These are phyloP conservation scores for Perkinsus marinus DNA, from an alignment of 169 alveolate species.

Conservation along the genomic window DNA sequence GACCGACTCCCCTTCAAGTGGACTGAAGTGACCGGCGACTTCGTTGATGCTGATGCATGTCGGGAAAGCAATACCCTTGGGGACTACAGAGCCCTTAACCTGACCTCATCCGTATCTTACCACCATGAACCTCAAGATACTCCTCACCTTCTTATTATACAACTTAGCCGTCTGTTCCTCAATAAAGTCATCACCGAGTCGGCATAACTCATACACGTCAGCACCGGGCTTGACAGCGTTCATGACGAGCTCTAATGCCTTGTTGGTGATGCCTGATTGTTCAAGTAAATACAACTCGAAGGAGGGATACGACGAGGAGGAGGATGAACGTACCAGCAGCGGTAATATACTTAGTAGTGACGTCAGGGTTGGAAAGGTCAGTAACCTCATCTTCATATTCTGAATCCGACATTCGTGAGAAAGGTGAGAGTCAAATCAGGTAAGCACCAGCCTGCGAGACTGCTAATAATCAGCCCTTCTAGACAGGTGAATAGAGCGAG, in stretches of 20 bases:
- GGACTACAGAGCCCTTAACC: neutral
- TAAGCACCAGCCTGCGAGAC: too few relatives aligned
- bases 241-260: constrained; percentile 3
- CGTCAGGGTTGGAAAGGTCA: constrained; percentile 21
- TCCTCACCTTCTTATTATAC: neutral
- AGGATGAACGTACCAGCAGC: constrained; percentile 30
- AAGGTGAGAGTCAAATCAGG: too few relatives aligned
- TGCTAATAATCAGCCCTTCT: too few relatives aligned
- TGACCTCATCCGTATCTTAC: too few relatives aligned
- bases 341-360: constrained; percentile 11
- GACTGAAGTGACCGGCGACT: constrained; percentile 80
- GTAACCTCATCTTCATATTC: constrained; percentile 6
- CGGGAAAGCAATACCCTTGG: constrained; percentile 87
- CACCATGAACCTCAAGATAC: too few relatives aligned
- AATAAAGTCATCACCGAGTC: neutral
- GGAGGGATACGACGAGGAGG: too few relatives aligned
- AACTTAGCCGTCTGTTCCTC: constrained; percentile 3
- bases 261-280: constrained; percentile 16
- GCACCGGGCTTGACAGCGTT: constrained; percentile 15
- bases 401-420: neutral
- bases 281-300: too few relatives aligned
- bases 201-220: constrained; percentile 17
- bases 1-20: constrained; percentile 54
- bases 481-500: too few relatives aligned
- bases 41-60: constrained; percentile 87